A percentile compares a stretch with the other conserved stretches of the same genome.
Conservation (phyloP, 768 basidiomycete species). For the Agrocybe praecox region DNA sequence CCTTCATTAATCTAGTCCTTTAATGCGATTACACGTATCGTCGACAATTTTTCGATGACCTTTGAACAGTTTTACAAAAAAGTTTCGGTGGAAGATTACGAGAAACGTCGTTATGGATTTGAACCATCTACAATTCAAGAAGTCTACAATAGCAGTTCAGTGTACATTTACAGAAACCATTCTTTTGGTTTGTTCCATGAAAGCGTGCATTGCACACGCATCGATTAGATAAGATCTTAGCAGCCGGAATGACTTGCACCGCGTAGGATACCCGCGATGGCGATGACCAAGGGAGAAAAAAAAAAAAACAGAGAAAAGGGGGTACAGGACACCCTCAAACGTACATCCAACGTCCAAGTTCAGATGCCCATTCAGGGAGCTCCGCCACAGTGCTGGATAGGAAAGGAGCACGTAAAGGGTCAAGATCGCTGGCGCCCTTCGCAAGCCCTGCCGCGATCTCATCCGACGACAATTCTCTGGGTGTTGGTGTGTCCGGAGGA, state of each 20-base stretch:
- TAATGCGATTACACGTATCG: too few relatives aligned
- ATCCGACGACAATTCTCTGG: conserved; percentile 23
- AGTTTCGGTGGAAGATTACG: not conserved
- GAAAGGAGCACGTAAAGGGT: conserved; percentile 44
- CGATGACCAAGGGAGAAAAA: not conserved
- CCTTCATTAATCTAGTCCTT: too few relatives aligned
- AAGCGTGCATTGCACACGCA: not conserved
- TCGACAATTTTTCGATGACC: too few relatives aligned
- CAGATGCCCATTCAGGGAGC: conserved; percentile 54
- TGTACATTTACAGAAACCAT: conserved; percentile 7
- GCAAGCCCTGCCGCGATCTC: conserved; percentile 23
- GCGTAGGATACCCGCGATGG: conserved; percentile 9
- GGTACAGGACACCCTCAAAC: conserved; percentile 39
- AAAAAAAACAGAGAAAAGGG: conserved; percentile 6
- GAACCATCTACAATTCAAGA: not conserved
- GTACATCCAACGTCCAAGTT: conserved; percentile 63
- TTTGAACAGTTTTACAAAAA: not conserved
- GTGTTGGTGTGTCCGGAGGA: conserved; percentile 49
- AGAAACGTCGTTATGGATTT: not conserved
- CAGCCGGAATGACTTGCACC: conserved; percentile 8
- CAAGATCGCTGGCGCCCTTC: conserved; percentile 21
- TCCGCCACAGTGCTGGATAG: conserved; percentile 40
- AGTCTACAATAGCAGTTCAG: conserved; percentile 12
- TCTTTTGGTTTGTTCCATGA: conserved; percentile 12
- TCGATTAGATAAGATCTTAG: conserved; percentile 14